These are phyloP conservation scores for Aegle marmelos DNA, from an alignment of 345 rosid species.

Conservation along the genomic window DNA sequence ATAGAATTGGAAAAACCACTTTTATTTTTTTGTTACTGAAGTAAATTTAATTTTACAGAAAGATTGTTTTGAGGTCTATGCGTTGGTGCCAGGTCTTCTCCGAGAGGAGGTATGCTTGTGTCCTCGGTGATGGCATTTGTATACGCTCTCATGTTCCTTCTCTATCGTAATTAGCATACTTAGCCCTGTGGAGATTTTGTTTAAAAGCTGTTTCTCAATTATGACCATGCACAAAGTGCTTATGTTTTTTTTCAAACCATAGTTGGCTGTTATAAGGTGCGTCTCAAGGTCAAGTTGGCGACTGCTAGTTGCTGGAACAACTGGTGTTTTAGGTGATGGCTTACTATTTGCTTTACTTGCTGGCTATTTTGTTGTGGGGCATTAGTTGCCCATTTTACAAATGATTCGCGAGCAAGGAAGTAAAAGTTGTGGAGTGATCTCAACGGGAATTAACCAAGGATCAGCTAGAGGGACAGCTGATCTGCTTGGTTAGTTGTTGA, in stretches of 20 bases:
- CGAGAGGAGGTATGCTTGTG: conserved; percentile 57
- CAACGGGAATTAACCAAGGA: neutral
- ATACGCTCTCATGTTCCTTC: neutral
- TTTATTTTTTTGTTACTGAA: neutral
- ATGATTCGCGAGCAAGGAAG: neutral
- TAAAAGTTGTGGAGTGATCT: neutral
- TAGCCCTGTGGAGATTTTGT: neutral
- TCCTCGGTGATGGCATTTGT: neutral
- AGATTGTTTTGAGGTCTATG: conserved; percentile 69
- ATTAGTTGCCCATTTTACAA: neutral
- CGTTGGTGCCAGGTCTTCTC: conserved; percentile 72
- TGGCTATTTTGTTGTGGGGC: neutral
- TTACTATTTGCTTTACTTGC: neutral
- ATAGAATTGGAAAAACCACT: neutral
- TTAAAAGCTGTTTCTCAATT: neutral
- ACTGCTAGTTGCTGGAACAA: neutral
- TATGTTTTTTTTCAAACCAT: neutral
- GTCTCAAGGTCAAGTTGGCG: neutral
- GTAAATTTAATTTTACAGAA: conserved; percentile 36
- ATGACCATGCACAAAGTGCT: neutral
- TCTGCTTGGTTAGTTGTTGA: neutral
- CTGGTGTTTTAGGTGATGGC: neutral
- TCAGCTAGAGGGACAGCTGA: neutral
- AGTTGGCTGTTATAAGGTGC: neutral
- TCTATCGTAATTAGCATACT: neutral